A percentile compares a stretch with the other conserved stretches of the same genome.
Evolutionary conservation across 768 basidiomycete genomes (phyloP).

Genomic region (Ephemerocybe angulata): DNA sequence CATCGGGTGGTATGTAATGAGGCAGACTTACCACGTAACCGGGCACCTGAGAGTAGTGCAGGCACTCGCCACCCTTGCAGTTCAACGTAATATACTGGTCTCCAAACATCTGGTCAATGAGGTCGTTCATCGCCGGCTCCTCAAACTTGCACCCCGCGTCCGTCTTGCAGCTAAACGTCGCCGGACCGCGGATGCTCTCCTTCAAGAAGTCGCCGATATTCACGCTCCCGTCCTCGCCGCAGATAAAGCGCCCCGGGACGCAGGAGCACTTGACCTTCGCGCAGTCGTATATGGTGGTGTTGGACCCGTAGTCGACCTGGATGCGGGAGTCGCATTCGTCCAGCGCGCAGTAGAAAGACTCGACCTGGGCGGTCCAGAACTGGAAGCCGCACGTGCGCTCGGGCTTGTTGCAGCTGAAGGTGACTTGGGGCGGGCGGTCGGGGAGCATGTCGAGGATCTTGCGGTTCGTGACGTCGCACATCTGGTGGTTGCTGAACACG

Average conservation of each 20-base stretch:
- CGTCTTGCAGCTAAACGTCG: constrained; percentile 71
- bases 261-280: constrained; percentile 85
- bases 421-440: constrained; percentile 89
- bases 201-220: constrained; percentile 93
- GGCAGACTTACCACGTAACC: constrained; percentile 67
- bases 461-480: constrained; percentile 97
- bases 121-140: constrained; percentile 94
- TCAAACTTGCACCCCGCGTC: constrained; percentile 83
- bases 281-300: constrained; percentile 77
- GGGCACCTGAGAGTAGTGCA: constrained; percentile 91
- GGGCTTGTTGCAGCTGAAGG: constrained; percentile 80
- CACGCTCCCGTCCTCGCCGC: constrained; percentile 91
- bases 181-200: constrained; percentile 90
- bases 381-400: constrained; percentile 83
- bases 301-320: constrained; percentile 54
- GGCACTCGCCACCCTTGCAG: constrained; percentile 88
- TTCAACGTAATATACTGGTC: constrained; percentile 84
- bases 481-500: constrained; percentile 93
- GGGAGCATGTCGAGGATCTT: constrained; percentile 94
- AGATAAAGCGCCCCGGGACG: constrained; percentile 91
- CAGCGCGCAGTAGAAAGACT: constrained; percentile 94
- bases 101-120: constrained; percentile 92
- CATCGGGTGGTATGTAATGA: background rate
- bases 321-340: constrained; percentile 57
- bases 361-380: constrained; percentile 94